Base-by-base conservation (phyloP, 768 basidiomycete species). In the Serendipita sp. region DNA sequence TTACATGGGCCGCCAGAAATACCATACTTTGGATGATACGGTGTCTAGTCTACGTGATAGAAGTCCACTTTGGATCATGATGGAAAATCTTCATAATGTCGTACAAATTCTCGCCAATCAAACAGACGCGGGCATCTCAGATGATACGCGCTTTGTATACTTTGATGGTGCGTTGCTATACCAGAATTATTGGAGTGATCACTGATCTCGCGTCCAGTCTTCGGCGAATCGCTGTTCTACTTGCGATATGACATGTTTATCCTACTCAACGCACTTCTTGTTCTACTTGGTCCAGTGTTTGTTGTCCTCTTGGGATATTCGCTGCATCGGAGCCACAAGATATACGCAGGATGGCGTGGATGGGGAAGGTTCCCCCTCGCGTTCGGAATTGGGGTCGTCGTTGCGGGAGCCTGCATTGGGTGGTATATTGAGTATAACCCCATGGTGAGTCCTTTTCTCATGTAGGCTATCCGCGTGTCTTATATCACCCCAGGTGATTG, bases 21-120 rank as follows among this genome's bases (percentile, higher is more conserved):
- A 91, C 66, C 90, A 92, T 69, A 90, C 89, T 0, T 79, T 79
- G 68, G 80, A 80, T 42, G 89, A 91, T 68, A 77, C 82, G 1
- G 77, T 90, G 48, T 75, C 84, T 5, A 79, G 79, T 60, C 82
- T 76, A 67, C 71, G 70, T 1, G 84, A 83, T 0, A 75, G 77
- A 66, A 77, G 74, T 41, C 74, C 85, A 5, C 73, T 92, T 5
- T 91, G 88, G 88, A 77, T 82, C 2, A 88, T 90, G 85, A 80
- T 91, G 80, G 87, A 90, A 65, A 76, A 78, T 0, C 74, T 81
- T 0, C 72, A 76, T 58, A 80, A 76, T 2, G 81, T 82, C 0
- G 86, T 82, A 7, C 53, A 77, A 9, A 75, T 75, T 1, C 71
- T 91, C 30, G 73, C 85, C 24, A 72, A 74, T 50, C 75, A 74